These are phyloP conservation scores for Amauroascus verrucosus DNA, from an alignment of 2,329 filamentous ascomycete species.

Conservation along the genomic window DNA sequence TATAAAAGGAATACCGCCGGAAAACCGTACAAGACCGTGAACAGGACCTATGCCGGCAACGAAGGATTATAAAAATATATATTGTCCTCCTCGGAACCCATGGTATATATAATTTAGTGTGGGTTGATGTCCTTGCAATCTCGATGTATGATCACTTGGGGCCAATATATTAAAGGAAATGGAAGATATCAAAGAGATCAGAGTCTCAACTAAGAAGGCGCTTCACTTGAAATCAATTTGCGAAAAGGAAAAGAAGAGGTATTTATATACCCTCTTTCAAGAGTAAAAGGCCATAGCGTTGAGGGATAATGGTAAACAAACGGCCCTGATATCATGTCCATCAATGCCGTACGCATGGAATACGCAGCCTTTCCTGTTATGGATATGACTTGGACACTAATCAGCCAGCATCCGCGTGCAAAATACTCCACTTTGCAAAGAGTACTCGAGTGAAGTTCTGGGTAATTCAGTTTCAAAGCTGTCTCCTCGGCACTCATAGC, in stretches of 20 bases:
- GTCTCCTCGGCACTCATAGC: no score
- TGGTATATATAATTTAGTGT: not conserved
- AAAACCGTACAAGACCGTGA: conserved; percentile 34
- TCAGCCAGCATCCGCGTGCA: no score
- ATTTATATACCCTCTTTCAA: not conserved
- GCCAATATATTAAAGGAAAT: no score
- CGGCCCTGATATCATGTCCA: not conserved
- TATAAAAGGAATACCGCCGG: conserved; percentile 33
- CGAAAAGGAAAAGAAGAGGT: no score
- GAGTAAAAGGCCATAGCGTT: not conserved
- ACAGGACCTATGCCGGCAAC: conserved; percentile 35
- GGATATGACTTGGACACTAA: not conserved
- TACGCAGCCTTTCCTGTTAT: not conserved
- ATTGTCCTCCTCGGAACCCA: not conserved
- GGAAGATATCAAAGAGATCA: not conserved
- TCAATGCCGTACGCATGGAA: not conserved
- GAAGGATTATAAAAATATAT: conserved; percentile 41
- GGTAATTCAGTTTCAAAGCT: no score
- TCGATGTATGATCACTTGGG: no score
- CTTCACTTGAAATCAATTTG: no score
- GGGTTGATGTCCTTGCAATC: not conserved
- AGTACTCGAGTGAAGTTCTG: no score
- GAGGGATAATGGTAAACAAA: not conserved
- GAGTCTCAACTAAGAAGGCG: no score
- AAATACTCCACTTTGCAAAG: no score